phyloP scores from a whole-genome alignment of 768 basidiomycete species.

The Fibroporia radiculosa region DNA sequence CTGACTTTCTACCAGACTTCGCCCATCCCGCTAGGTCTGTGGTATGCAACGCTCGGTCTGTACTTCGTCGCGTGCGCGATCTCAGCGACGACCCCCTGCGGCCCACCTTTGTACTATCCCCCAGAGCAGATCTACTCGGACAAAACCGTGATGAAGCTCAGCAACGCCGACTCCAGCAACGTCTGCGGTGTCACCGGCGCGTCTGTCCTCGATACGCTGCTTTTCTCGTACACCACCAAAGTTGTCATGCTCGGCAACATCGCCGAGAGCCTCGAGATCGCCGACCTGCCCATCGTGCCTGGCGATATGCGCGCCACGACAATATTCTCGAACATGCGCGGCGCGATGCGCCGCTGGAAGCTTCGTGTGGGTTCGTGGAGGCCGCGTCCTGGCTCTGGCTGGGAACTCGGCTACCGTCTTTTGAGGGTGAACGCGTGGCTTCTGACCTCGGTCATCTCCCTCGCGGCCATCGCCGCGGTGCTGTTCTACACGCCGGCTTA shows the following conservation, averaged over 20 bases:
- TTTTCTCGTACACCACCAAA: conserved; percentile 87
- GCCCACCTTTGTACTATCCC: conserved; percentile 71
- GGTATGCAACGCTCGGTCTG: conserved; percentile 45
- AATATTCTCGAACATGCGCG: conserved; percentile 61
- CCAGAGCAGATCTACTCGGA: conserved; percentile 67
- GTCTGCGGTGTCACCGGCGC: conserved; percentile 61
- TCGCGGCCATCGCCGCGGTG: conserved; percentile 51
- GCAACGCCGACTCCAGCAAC: conserved; percentile 63
- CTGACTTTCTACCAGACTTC: conserved; percentile 17
- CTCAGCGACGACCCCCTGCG: conserved; percentile 50
- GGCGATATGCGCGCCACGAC: conserved; percentile 58
- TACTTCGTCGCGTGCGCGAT: conserved; percentile 40
- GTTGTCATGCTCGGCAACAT: conserved; percentile 80
- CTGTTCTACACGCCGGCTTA: conserved; percentile 58
- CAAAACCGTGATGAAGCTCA: conserved; percentile 52
- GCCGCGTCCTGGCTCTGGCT: conserved; percentile 55
- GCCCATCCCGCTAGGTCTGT: conserved; percentile 28
- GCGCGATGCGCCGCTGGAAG: conserved; percentile 40
- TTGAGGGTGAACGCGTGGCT: conserved; percentile 43
- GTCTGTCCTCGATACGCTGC: conserved; percentile 51
- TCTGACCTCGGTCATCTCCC: conserved; percentile 33
- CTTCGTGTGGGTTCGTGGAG: conserved; percentile 51
- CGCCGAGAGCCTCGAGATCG: conserved; percentile 71
- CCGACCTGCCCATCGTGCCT: conserved; percentile 79
- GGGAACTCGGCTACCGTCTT: conserved; percentile 53